These are phyloP conservation scores for Crithidia sp. DNA, from an alignment of 208 protist genomes.

Conservation along the genomic window DNA sequence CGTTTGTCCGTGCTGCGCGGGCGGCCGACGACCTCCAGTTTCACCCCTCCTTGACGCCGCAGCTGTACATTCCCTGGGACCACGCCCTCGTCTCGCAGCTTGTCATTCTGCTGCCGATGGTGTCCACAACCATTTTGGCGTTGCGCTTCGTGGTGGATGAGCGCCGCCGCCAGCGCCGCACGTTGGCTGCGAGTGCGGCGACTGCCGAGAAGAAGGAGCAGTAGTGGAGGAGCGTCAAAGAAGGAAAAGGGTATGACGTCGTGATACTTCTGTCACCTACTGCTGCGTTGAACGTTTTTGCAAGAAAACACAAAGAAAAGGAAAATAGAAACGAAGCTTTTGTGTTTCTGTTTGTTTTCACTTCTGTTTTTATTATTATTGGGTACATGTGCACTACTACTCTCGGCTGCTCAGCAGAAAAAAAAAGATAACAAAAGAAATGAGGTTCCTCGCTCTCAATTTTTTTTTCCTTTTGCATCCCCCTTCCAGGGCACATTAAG, in stretches of 20 bases:
- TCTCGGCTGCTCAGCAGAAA: no score
- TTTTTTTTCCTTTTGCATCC: neutral
- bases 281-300: neutral
- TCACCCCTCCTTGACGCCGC: conserved; percentile 73
- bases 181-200: neutral
- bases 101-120: conserved; percentile 62
- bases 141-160: conserved; percentile 40
- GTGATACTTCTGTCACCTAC: neutral
- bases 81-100: conserved; percentile 67
- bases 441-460: no score
- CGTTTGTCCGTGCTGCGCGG: conserved; percentile 51
- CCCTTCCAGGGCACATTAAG: neutral
- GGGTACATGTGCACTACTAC: no score
- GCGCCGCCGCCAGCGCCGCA: neutral
- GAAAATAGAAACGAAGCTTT: neutral
- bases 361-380: no score
- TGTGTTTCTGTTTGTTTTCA: neutral
- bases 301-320: neutral
- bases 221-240: neutral
- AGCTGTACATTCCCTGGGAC: conserved; percentile 82
- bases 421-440: neutral
- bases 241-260: conserved; percentile 4
- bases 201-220: neutral
- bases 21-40: conserved; percentile 79
- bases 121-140: conserved; percentile 40